phyloP scores from a whole-genome alignment of 2,329 filamentous ascomycete species.

The Fusarium penzigii region DNA sequence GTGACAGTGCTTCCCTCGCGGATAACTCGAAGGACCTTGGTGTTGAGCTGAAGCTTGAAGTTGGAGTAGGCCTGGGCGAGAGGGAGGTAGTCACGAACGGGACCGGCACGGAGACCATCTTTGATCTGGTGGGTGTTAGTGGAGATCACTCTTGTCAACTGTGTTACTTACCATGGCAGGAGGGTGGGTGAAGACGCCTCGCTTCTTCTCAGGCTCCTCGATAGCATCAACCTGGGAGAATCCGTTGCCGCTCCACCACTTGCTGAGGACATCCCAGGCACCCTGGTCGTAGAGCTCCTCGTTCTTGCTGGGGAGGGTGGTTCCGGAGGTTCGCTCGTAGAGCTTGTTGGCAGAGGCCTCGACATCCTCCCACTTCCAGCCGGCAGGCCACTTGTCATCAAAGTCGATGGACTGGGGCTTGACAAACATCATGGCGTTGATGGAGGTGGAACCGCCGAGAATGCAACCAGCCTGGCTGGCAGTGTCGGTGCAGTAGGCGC shows the following conservation, averaged over 20 bases:
- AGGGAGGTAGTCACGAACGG: constrained; percentile 71
- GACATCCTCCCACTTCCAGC: constrained; percentile 69
- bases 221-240: constrained; percentile 67
- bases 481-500: constrained; percentile 65
- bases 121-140: constrained; percentile 53
- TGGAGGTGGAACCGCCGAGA: constrained; percentile 65
- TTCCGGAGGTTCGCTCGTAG: constrained; percentile 71
- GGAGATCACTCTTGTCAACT: not conserved
- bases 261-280: constrained; percentile 63
- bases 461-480: constrained; percentile 74
- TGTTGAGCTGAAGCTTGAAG: constrained; percentile 68
- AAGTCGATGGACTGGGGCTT: constrained; percentile 67
- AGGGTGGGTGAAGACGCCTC: constrained; percentile 62
- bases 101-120: constrained; percentile 67
- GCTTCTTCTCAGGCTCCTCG: constrained; percentile 63
- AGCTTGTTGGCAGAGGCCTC: constrained; percentile 58
- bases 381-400: constrained; percentile 70
- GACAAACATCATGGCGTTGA: constrained; percentile 72
- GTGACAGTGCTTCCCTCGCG: constrained; percentile 63
- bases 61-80: constrained; percentile 59
- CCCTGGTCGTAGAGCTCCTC: constrained; percentile 67
- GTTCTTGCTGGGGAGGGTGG: constrained; percentile 65
- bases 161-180: constrained; percentile 34
- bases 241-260: constrained; percentile 59
- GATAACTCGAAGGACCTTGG: constrained; percentile 66